phyloP scores from a whole-genome alignment of 345 rosid species.

The Eucalyptus dawsonii region DNA sequence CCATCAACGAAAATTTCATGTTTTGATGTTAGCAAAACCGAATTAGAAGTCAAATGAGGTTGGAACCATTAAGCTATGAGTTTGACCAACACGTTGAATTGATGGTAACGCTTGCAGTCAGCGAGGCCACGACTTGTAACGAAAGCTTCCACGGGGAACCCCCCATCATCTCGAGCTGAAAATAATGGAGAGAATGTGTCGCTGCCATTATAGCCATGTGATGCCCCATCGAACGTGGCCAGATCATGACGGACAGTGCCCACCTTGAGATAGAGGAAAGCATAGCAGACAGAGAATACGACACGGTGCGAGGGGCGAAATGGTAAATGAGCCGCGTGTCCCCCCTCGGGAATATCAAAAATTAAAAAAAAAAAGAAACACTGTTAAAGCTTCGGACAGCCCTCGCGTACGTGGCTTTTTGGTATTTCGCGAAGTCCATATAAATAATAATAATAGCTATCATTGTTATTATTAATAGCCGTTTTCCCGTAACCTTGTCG shows the following conservation, averaged over 20 bases:
- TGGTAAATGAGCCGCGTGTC: not conserved
- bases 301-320: not conserved
- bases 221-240: constrained; percentile 5
- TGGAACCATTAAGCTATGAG: not conserved
- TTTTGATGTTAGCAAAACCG: not conserved
- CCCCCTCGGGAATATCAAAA: not conserved
- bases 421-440: not conserved
- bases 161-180: not conserved
- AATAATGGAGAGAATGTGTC: not conserved
- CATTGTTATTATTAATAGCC: not conserved
- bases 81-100: not conserved
- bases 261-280: not conserved
- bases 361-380: not conserved
- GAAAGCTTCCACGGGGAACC: not conserved
- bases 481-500: not conserved
- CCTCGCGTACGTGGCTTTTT: not conserved
- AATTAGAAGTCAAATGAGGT: not conserved
- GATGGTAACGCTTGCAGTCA: not conserved
- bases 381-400: not conserved
- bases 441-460: not conserved
- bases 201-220: not conserved
- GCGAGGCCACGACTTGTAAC: not conserved
- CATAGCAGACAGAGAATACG: not conserved
- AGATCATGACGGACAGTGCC: not conserved
- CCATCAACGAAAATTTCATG: not conserved